Percentiles rank a stretch among this genome's conserved stretches.
phyloP scores from a whole-genome alignment of 2,329 filamentous ascomycete genomes.

The Exophiala viscosa region DNA sequence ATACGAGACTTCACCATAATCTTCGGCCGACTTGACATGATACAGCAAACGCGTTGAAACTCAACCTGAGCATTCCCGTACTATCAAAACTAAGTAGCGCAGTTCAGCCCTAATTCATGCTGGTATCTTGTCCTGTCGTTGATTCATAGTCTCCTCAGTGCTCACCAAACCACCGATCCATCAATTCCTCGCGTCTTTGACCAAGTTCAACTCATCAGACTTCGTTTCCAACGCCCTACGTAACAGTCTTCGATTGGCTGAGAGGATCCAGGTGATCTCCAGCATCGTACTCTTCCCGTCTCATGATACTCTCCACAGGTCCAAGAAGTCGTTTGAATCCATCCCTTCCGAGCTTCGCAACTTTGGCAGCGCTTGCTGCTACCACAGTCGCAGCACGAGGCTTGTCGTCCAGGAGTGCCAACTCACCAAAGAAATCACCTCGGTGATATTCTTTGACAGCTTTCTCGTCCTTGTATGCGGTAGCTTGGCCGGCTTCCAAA shows the following conservation, averaged over 20 bases:
- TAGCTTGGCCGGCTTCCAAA: slow-evolving; percentile 79
- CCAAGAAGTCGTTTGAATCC: slow-evolving; percentile 92
- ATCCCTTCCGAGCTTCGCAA: slow-evolving; percentile 85
- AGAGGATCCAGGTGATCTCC: slow-evolving; percentile 31
- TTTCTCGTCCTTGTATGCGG: slow-evolving; percentile 71
- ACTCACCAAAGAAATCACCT: slow-evolving; percentile 95
- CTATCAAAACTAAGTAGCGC: not conserved
- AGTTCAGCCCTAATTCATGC: not conserved
- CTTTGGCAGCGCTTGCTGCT: slow-evolving; percentile 81
- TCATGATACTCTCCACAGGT: slow-evolving; percentile 90
- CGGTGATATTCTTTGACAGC: slow-evolving; percentile 79
- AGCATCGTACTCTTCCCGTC: slow-evolving; percentile 53
- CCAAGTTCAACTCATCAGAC: not conserved
- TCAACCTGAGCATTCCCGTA: not conserved
- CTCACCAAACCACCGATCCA: not conserved
- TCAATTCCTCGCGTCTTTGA: not conserved
- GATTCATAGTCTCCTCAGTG: not conserved
- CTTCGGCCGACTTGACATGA: not conserved
- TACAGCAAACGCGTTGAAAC: not conserved
- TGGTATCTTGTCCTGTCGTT: slow-evolving; percentile 3
- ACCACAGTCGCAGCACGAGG: slow-evolving; percentile 87
- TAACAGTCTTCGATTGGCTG: slow-evolving; percentile 36
- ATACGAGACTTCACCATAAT: too few relatives aligned
- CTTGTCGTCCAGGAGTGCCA: slow-evolving; percentile 88
- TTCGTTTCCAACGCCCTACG: slow-evolving; percentile 11